phyloP scores from a whole-genome alignment of 192 early-diverging fungal genomes.

The Podila epigama region DNA sequence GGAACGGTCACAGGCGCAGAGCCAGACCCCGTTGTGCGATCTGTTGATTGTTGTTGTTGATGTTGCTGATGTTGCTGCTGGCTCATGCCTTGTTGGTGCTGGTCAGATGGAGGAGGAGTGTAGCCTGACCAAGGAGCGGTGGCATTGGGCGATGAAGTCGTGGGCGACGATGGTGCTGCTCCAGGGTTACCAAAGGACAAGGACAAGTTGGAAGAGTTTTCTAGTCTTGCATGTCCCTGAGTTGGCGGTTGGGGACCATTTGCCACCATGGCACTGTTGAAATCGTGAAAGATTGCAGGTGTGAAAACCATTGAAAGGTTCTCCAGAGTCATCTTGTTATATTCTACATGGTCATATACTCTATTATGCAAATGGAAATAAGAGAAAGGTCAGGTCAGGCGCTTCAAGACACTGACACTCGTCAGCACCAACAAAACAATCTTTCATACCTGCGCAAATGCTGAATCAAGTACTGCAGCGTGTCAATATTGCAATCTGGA shows the following conservation, averaged over 20 bases:
- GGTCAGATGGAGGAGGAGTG: slow-evolving; percentile 4
- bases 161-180: not conserved
- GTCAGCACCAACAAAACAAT: too few species aligned
- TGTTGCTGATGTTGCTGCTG: slow-evolving; percentile 4
- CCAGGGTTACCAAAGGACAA: slow-evolving; percentile 15
- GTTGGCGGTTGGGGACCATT: not conserved
- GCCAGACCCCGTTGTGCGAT: not conserved
- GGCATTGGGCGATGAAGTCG: slow-evolving; percentile 4
- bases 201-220: too few species aligned
- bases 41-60: not conserved
- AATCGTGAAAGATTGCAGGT: slow-evolving; percentile 69
- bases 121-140: slow-evolving; percentile 19
- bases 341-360: slow-evolving; percentile 51
- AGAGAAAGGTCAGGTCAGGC: too few species aligned
- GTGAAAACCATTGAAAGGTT: slow-evolving; percentile 72
- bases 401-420: too few species aligned
- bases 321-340: slow-evolving; percentile 71
- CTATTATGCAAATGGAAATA: slow-evolving; percentile 23
- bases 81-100: slow-evolving; percentile 1
- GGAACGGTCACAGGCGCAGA: not conserved
- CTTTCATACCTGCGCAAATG: slow-evolving; percentile 69
- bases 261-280: slow-evolving; percentile 49
- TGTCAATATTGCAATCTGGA: slow-evolving; percentile 57
- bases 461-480: slow-evolving; percentile 61
- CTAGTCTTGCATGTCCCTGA: not conserved